A percentile compares a stretch with the other conserved stretches of the same genome.
These are phyloP conservation scores for Quercus lobata DNA, from an alignment of 331 rosid species.

Conservation along the genomic window DNA sequence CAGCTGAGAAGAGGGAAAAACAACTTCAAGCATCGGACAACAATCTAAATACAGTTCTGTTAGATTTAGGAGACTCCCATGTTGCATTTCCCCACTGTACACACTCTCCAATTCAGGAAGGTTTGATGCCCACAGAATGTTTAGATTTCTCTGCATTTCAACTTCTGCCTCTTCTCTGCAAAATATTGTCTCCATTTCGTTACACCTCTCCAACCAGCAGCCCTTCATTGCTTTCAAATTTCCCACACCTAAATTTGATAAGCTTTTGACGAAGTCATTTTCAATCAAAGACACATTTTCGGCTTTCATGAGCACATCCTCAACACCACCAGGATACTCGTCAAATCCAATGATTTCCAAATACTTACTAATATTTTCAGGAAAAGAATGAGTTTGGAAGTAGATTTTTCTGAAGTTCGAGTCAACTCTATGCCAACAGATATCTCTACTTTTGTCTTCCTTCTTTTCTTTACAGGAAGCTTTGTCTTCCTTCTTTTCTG, in stretches of 20 bases:
- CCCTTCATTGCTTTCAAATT: slow-evolving; percentile 22
- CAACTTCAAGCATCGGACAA: slow-evolving; percentile 22
- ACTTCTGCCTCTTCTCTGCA: background rate
- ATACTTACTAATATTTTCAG: background rate
- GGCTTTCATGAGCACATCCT: slow-evolving; percentile 15
- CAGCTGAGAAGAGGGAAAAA: slow-evolving; percentile 10
- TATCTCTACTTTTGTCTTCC: slow-evolving; percentile 2
- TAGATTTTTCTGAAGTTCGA: slow-evolving; percentile 5
- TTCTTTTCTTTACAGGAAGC: background rate
- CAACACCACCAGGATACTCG: slow-evolving; percentile 13
- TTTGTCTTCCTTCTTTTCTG: no score
- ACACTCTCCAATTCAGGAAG: slow-evolving; percentile 23
- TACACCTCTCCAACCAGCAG: slow-evolving; percentile 31
- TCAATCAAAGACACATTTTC: slow-evolving; percentile 19
- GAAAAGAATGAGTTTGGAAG: slow-evolving; percentile 1
- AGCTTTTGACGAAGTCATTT: background rate
- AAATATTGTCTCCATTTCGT: slow-evolving; percentile 2
- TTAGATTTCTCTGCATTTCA: slow-evolving; percentile 2
- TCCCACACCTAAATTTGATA: slow-evolving; percentile 9
- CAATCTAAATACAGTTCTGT: slow-evolving; percentile 23
- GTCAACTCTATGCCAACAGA: background rate
- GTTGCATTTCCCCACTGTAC: background rate
- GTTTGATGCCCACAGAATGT: slow-evolving; percentile 31
- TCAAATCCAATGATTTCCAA: slow-evolving; percentile 23
- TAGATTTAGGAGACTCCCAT: slow-evolving; percentile 18